Evolutionary conservation across 441 rosid species (phyloP).

Genomic region (Euphorbia celastroides): DNA sequence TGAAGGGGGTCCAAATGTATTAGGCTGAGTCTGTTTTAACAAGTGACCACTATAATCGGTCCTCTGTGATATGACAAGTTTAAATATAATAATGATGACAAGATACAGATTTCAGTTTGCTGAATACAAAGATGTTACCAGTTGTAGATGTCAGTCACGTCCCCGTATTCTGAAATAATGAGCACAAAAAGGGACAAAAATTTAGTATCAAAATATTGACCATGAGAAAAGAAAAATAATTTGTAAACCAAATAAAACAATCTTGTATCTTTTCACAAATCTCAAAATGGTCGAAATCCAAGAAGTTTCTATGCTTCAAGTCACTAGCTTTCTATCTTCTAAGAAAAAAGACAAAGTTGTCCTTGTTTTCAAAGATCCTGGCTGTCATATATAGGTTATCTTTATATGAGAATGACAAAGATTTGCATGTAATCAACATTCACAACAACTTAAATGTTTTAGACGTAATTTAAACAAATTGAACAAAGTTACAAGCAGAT

Average conservation of each 20-base stretch:
- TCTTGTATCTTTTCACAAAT: neutral
- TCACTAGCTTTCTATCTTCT: no score
- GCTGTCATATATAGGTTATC: neutral
- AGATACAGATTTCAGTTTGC: neutral
- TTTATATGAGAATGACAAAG: neutral
- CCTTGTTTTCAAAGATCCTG: neutral
- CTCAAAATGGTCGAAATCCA: no score
- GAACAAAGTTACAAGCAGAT: neutral
- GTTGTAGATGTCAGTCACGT: constrained; percentile 91
- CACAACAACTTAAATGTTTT: neutral
- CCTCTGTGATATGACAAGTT: no score
- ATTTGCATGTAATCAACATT: neutral
- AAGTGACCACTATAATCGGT: no score
- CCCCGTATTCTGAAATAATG: constrained; percentile 76
- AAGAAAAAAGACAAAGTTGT: neutral
- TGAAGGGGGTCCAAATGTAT: no score
- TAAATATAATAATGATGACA: neutral
- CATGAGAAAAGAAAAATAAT: neutral
- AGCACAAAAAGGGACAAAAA: constrained; percentile 8
- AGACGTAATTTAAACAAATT: neutral
- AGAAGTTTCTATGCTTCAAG: neutral
- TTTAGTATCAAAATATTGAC: constrained; percentile 8
- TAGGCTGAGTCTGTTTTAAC: no score
- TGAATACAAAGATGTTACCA: constrained; percentile 49
- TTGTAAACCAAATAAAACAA: neutral